Percentiles rank a stretch among this genome's conserved stretches.
phyloP scores from a whole-genome alignment of 1,284 basidiomycete species.

The Amylostereum chailletii region DNA sequence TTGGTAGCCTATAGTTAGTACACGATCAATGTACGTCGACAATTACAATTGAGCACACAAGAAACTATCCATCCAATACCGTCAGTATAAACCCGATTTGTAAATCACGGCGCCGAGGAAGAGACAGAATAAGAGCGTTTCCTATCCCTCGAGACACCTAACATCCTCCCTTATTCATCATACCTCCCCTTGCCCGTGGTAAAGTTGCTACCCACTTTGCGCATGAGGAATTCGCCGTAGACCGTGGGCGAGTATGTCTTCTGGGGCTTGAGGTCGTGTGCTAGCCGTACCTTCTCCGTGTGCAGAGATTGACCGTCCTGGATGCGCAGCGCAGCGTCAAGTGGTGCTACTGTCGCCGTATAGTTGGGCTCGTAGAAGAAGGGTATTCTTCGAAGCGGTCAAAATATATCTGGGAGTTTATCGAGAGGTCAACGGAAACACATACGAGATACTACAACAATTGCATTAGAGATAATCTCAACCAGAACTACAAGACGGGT shows the following conservation, averaged over 20 bases:
- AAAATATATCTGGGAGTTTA: constrained; percentile 20
- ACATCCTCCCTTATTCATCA: constrained; percentile 22
- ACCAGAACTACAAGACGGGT: not conserved
- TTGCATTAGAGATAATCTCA: constrained; percentile 5
- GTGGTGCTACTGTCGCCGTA: constrained; percentile 51
- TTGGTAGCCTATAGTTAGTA: too few species aligned
- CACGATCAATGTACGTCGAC: too few species aligned
- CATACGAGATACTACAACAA: constrained; percentile 47
- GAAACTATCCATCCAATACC: constrained; percentile 2
- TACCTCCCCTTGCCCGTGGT: constrained; percentile 34
- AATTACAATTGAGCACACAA: not conserved
- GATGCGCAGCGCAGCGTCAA: constrained; percentile 44
- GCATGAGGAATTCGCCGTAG: constrained; percentile 68
- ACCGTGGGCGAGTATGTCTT: constrained; percentile 39
- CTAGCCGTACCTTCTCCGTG: constrained; percentile 7
- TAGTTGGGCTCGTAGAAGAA: constrained; percentile 88
- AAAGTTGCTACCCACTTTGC: constrained; percentile 71
- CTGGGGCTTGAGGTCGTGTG: constrained; percentile 8
- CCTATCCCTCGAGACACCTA: too few species aligned
- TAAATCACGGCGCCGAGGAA: too few species aligned
- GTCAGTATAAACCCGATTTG: too few species aligned
- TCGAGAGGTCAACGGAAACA: constrained; percentile 11
- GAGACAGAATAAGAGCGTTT: too few species aligned
- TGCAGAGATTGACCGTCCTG: constrained; percentile 22
- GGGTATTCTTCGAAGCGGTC: constrained; percentile 33